Percentiles rank a stretch among this genome's conserved stretches.
These are phyloP conservation scores for Ganoderma resinaceum DNA, from an alignment of 1,284 basidiomycete genomes.

Conservation along the genomic window DNA sequence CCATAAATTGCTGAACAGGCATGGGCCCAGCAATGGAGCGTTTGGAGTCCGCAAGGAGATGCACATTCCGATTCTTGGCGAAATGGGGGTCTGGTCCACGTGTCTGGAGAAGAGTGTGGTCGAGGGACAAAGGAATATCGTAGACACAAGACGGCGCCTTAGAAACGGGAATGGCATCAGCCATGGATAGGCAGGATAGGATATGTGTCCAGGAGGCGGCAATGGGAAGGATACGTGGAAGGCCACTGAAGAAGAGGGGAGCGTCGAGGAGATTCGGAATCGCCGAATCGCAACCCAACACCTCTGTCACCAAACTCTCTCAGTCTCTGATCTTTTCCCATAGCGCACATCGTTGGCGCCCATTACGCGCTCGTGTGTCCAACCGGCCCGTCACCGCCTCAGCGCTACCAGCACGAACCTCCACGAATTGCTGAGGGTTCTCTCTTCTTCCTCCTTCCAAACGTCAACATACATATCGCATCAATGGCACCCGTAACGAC, in stretches of 20 bases:
- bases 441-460: too few relatives aligned
- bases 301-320: too few relatives aligned
- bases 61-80: slow-evolving; percentile 35
- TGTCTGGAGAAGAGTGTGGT: background rate
- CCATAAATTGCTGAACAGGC: background rate
- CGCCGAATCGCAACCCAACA: too few relatives aligned
- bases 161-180: background rate
- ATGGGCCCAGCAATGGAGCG: background rate
- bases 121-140: background rate
- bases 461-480: too few relatives aligned
- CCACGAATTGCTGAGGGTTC: too few relatives aligned
- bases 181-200: background rate
- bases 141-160: background rate
- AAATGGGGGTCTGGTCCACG: slow-evolving; percentile 34
- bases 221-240: background rate
- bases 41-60: slow-evolving; percentile 1
- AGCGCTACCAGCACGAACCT: too few relatives aligned
- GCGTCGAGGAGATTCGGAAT: too few relatives aligned
- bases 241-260: background rate
- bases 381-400: too few relatives aligned
- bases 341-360: too few relatives aligned
- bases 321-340: too few relatives aligned
- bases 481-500: too few relatives aligned
- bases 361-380: too few relatives aligned
- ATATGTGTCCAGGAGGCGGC: background rate